Base-by-base conservation (phyloP, 2,329 filamentous ascomycete genomes). In the Aspergillus felis region DNA sequence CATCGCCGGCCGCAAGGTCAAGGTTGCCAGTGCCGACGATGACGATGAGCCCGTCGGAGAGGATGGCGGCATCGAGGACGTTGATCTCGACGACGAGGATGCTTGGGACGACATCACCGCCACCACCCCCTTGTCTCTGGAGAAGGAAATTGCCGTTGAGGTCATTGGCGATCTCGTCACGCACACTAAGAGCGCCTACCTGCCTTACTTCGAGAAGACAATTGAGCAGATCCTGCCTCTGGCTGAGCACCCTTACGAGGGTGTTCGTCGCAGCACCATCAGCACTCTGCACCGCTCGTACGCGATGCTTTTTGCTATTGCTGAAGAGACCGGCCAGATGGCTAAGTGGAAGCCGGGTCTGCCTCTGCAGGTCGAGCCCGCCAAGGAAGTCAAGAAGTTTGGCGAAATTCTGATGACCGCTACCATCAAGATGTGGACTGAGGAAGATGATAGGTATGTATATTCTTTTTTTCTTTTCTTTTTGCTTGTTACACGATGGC, bases 121-220 rank as follows among this genome's bases (percentile, higher is more conserved):
- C 52, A 90, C 95, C 61, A 95, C 91, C 27, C 91, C 92, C 54
- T 85, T 97, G 55, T 91, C 93, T 25, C 85, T 96, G 68, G 94
- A 97, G 82, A 97, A 97, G 78, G 94, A 99, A 77, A 95, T 97
- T 67, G 93, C 94, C 41, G 86, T 96, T 48, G 94, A 99, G 75
- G 92, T 97, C 5, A 84, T 97, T 38, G 94, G 92, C 63, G 94
- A 99, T 71, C 86, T 99, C 61, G 88, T 97, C 68, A 88, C 90
- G 50, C 88, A 95, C 79, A 91, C 91, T 50, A 92, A 91, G 74
- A 84, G 85, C 69, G 84, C 89, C 64, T 91, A 85, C 73, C 83
- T 95, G 64, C 87, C 90, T 4, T 96, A 93, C 75, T 89, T 97
- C 61, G 88, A 96, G 79, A 89, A 91, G 80, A 91, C 91, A 7